Evolutionary conservation across 176 grass and related monocot species (phyloP).

Genomic region (Raddia distichophylla): DNA sequence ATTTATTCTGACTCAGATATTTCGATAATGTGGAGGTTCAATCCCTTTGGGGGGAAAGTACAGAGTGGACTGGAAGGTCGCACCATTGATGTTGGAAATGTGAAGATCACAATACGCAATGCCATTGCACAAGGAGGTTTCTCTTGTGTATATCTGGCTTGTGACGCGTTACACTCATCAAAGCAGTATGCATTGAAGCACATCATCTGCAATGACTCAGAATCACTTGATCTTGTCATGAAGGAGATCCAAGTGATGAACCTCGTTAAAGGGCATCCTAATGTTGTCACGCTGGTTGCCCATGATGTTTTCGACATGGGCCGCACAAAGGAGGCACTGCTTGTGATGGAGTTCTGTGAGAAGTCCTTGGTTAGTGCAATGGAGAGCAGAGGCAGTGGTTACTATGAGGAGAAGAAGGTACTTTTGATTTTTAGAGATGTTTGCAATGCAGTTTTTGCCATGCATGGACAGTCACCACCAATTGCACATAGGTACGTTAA

Average conservation of each 20-base stretch:
- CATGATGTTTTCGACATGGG: constrained; percentile 82
- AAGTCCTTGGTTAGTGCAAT: constrained; percentile 69
- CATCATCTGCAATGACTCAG: constrained; percentile 77
- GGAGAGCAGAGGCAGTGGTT: constrained; percentile 71
- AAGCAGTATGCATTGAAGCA: constrained; percentile 81
- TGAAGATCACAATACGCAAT: constrained; percentile 69
- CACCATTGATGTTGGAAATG: constrained; percentile 65
- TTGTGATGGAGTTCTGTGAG: constrained; percentile 83
- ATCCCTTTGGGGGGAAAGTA: constrained; percentile 70
- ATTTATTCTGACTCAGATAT: neutral
- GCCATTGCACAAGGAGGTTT: constrained; percentile 83
- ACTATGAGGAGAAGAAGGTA: constrained; percentile 73
- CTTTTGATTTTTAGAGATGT: constrained; percentile 79
- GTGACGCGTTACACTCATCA: constrained; percentile 50
- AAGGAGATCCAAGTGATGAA: constrained; percentile 84
- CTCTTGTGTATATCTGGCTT: constrained; percentile 77
- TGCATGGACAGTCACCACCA: constrained; percentile 78
- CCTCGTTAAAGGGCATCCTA: constrained; percentile 68
- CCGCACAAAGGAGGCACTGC: constrained; percentile 69
- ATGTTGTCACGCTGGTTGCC: constrained; percentile 70
- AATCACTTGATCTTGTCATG: constrained; percentile 71
- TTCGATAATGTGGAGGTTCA: constrained; percentile 75
- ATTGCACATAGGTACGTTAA: constrained; percentile 78
- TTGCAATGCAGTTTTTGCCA: constrained; percentile 82
- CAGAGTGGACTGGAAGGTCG: constrained; percentile 66